Evolutionary conservation across 345 rosid genomes (phyloP), one percentile per base, ranked within the genome.

Genomic region (Brassica carinata): DNA sequence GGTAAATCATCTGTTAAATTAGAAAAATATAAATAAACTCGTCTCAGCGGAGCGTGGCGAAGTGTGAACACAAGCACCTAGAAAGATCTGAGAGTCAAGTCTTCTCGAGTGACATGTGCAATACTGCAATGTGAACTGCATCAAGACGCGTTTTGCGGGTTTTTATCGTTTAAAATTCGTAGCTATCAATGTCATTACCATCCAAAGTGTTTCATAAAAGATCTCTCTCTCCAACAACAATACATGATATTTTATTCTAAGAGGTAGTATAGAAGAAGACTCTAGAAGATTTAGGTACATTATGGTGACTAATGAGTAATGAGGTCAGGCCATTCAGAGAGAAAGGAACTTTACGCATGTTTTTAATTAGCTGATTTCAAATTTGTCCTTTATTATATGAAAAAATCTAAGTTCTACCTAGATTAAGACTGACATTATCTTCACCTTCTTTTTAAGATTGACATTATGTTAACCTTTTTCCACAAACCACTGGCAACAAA

Each of bases 1-100:
- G 14, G 17, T 30, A 67, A 55, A 61, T 61, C 65, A 61, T 59
- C 65, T 23, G 33, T 1, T 61, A 55, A 17, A 55, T 55, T 40
- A 48, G 17, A 14, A 55, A 55, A 55, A n/a, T 2, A 55, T 6
- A 55, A 55, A 5, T 15, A 17, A 15, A 55, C 7, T 55, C 58
- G 7, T 51, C 58, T 19, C 29, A 43, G 64, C n/a, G 34, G 75
- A 78, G 77, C 59, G 67, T 64, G 77, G 67, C 33, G 30, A 73
- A 67, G 74, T 79, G 82, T 79, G 74, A 73, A 79, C 82, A 73
- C 74, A 67, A 19, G 62, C 40, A 45, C 30, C 55, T 3, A 73
- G 78, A 58, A 73, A 79, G 69, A 79, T 79, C 74, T 73, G 78
- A 65, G 72, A 65, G 77, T 78, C 67, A 78, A 78, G 57, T 78